phyloP scores from a whole-genome alignment of 148 eudicot genomes.

The Agrostemma githago region DNA sequence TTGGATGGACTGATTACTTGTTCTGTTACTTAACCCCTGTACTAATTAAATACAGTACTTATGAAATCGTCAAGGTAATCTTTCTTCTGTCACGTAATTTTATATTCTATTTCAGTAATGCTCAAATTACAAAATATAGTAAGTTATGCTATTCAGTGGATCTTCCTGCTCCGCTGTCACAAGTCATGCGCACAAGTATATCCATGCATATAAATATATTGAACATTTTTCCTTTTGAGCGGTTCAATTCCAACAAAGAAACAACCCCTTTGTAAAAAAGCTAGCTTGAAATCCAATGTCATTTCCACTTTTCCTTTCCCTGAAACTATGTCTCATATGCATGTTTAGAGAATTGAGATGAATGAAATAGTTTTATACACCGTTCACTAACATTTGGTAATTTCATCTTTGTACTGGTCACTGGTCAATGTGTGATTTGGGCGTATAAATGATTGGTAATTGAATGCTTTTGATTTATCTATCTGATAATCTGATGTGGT shows the following conservation, averaged over 20 bases:
- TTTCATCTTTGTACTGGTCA: neutral
- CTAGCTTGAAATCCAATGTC: neutral
- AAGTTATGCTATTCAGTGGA: neutral
- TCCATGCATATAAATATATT: neutral
- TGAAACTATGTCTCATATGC: neutral
- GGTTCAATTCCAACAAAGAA: neutral
- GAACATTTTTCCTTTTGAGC: neutral
- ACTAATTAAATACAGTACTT: neutral
- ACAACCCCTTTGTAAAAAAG: too few species aligned
- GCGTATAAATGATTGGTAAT: neutral
- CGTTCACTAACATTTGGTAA: neutral
- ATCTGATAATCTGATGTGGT: neutral
- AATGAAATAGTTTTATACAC: neutral
- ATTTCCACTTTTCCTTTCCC: neutral
- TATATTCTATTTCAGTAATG: neutral
- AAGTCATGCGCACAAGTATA: neutral
- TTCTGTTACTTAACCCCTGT: constrained; percentile 2
- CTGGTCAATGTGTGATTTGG: neutral
- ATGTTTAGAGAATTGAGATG: neutral
- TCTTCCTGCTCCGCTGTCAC: neutral
- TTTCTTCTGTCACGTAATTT: neutral
- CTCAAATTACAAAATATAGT: neutral
- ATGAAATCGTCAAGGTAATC: neutral
- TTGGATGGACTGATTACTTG: neutral
- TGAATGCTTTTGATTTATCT: neutral